Percentiles rank a stretch among this genome's conserved stretches.
Conservation (phyloP, 2,329 filamentous ascomycete genomes). For the Pseudocercospora eumusae region DNA sequence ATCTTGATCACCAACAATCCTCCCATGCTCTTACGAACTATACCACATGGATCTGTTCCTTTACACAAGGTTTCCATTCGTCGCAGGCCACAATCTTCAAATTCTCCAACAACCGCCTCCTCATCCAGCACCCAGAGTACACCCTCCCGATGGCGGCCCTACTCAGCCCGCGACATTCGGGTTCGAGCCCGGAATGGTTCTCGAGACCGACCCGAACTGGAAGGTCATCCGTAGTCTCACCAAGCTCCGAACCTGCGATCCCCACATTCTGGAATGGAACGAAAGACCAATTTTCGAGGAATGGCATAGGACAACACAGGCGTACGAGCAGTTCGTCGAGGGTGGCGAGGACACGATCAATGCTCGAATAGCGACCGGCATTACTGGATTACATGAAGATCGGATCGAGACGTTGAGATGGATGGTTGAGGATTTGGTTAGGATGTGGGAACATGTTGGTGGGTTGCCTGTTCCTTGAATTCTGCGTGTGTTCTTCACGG, state of each 20-base stretch:
- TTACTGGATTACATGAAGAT: neutral
- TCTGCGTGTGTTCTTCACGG: neutral
- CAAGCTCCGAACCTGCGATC: neutral
- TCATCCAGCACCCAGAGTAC: neutral
- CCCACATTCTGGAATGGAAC: neutral
- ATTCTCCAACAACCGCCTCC: neutral
- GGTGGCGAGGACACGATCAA: neutral
- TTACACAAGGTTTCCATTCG: neutral
- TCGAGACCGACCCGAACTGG: neutral
- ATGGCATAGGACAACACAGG: neutral
- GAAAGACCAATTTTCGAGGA: neutral
- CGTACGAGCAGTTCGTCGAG: neutral
- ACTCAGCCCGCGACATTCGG: neutral
- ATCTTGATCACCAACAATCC: neutral
- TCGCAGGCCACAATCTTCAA: neutral
- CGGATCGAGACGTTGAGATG: neutral
- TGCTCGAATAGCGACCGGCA: neutral
- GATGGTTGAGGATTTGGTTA: neutral
- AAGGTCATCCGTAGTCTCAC: neutral
- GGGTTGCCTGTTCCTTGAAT: neutral
- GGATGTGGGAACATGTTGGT: neutral
- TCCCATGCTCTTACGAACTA: neutral
- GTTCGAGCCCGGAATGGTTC: neutral
- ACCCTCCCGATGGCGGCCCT: neutral
- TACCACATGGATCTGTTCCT: neutral